A percentile compares a stretch with the other conserved stretches of the same genome.
Conservation (phyloP, 2,329 filamentous ascomycete genomes). For the Colletotrichum echinochloae region DNA sequence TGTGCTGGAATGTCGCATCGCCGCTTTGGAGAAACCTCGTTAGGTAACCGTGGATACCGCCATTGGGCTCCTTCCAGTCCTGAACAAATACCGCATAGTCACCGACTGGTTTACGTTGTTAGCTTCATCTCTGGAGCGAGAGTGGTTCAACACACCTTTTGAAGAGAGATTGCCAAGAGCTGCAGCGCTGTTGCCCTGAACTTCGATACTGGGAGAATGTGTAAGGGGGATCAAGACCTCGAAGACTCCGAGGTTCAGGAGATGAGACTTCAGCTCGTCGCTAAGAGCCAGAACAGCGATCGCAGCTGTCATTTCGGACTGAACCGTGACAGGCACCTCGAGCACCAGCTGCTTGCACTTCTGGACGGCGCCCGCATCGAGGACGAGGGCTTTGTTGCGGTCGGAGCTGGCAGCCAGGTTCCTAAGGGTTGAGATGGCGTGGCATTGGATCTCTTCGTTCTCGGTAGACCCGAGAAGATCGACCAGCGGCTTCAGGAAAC, state of each 20-base stretch:
- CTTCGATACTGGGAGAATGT: slow-evolving; percentile 94
- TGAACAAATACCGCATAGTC: slow-evolving; percentile 97
- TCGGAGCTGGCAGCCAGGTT: slow-evolving; percentile 98
- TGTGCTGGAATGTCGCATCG: slow-evolving; percentile 98
- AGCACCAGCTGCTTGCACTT: slow-evolving; percentile 98
- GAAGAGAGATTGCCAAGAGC: slow-evolving; percentile 95
- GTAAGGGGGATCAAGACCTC: slow-evolving; percentile 96
- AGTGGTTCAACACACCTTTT: slow-evolving; percentile 75
- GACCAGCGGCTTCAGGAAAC: slow-evolving; percentile 92
- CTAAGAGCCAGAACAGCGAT: slow-evolving; percentile 96
- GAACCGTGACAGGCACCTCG: slow-evolving; percentile 91
- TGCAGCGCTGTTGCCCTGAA: slow-evolving; percentile 97
- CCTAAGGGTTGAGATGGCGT: slow-evolving; percentile 95
- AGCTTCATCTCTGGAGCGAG: slow-evolving; percentile 12
- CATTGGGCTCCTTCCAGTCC: slow-evolving; percentile 92
- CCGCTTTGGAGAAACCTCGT: slow-evolving; percentile 93
- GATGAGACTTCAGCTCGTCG: slow-evolving; percentile 92
- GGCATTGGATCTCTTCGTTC: slow-evolving; percentile 98
- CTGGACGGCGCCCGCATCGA: slow-evolving; percentile 95
- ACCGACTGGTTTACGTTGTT: slow-evolving; percentile 71
- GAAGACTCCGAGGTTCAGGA: slow-evolving; percentile 93
- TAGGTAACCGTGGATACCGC: slow-evolving; percentile 95
- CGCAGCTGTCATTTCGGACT: slow-evolving; percentile 99
- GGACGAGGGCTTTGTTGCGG: slow-evolving; percentile 95
- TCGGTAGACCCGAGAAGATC: slow-evolving; percentile 95